These are phyloP conservation scores for Colletotrichum costaricense DNA, from an alignment of 2,329 filamentous ascomycete species.

Conservation along the genomic window DNA sequence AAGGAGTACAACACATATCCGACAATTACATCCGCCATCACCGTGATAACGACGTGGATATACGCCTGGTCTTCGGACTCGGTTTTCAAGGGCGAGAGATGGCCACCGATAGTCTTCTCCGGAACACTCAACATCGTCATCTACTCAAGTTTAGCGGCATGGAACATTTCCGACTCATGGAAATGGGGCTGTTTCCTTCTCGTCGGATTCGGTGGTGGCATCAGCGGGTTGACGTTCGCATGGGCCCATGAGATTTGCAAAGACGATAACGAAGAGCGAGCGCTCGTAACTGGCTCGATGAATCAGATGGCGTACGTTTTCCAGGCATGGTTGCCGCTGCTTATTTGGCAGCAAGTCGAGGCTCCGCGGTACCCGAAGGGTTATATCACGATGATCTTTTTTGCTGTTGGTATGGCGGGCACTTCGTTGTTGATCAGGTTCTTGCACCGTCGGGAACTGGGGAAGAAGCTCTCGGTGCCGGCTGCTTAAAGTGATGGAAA, in stretches of 20 bases:
- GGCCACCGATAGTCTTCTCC: constrained; percentile 72
- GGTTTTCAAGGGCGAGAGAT: constrained; percentile 67
- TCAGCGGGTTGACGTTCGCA: constrained; percentile 58
- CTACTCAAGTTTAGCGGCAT: constrained; percentile 53
- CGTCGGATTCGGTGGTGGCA: constrained; percentile 60
- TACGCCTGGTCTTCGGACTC: constrained; percentile 76
- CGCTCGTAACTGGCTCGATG: constrained; percentile 73
- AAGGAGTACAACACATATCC: constrained; percentile 63
- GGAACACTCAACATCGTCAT: constrained; percentile 55
- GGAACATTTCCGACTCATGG: constrained; percentile 62
- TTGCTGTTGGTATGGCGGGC: constrained; percentile 61
- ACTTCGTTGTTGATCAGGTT: constrained; percentile 60
- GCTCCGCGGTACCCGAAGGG: constrained; percentile 71
- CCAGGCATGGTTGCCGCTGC: constrained; percentile 75
- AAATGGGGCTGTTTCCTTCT: constrained; percentile 72
- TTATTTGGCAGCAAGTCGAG: constrained; percentile 75
- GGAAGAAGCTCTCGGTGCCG: neutral
- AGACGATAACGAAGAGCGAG: constrained; percentile 71
- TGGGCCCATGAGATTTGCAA: constrained; percentile 63
- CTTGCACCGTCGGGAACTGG: constrained; percentile 56
- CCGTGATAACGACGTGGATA: constrained; percentile 67
- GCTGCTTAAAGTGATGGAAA: constrained; percentile 1
- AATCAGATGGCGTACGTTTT: constrained; percentile 78
- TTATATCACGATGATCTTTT: constrained; percentile 64
- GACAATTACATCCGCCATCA: constrained; percentile 66